These are phyloP conservation scores for Mesembryanthemum crystallinum DNA, from an alignment of 148 eudicot genomes.

Conservation along the genomic window DNA sequence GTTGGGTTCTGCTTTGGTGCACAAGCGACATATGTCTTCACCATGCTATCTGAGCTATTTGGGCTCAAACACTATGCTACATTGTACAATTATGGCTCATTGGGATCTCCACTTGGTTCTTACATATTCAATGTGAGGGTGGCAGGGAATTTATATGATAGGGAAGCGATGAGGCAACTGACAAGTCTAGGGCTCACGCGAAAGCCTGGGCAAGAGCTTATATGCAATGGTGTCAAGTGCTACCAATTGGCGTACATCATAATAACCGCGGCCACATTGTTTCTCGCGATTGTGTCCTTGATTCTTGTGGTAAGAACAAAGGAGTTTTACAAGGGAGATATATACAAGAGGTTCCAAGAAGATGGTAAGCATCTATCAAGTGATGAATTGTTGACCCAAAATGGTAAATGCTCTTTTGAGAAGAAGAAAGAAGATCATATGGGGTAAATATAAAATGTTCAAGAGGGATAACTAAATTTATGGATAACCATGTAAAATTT, in stretches of 20 bases:
- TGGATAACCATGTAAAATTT: too few relatives aligned
- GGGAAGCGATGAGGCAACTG: conserved; percentile 16
- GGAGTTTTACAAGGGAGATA: conserved; percentile 17
- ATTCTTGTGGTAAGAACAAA: conserved; percentile 20
- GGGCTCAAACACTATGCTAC: conserved; percentile 29
- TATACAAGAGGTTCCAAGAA: conserved; percentile 13
- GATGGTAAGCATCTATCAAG: background rate
- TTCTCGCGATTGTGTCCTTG: conserved; percentile 17
- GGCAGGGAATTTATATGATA: conserved; percentile 22
- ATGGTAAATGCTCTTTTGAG: background rate
- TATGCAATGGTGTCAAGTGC: conserved; percentile 11
- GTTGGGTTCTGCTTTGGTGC: conserved; percentile 26
- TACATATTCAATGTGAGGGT: conserved; percentile 23
- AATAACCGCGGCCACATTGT: conserved; percentile 6
- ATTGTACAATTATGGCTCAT: conserved; percentile 18
- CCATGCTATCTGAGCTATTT: conserved; percentile 26
- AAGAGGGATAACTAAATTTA: too few relatives aligned
- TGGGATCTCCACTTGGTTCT: conserved; percentile 20
- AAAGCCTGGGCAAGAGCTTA: conserved; percentile 14
- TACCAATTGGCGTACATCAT: conserved; percentile 17
- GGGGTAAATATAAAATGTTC: too few relatives aligned
- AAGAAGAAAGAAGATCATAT: too few relatives aligned
- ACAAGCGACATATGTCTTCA: conserved; percentile 8
- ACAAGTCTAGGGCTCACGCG: background rate
- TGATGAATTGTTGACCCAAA: background rate